Percentiles rank a stretch among this genome's conserved stretches.
These are phyloP conservation scores for Trichopus zeylanicus DNA, from an alignment of 116 monocot species.

Conservation along the genomic window DNA sequence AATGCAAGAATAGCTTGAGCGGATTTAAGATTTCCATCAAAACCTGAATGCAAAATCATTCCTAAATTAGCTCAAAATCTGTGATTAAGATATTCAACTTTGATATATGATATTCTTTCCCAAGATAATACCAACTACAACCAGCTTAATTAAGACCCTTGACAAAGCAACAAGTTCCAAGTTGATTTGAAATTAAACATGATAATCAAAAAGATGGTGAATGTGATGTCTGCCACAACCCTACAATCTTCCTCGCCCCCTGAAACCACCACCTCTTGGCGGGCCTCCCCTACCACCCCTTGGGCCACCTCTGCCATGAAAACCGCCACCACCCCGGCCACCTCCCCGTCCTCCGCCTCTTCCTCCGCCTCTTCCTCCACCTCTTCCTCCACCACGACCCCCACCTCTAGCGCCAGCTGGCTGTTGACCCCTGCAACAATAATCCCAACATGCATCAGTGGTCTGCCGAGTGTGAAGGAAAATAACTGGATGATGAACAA, in stretches of 20 bases:
- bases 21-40: too few relatives aligned
- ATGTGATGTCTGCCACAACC: background rate
- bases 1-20: too few relatives aligned
- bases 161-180: too few relatives aligned
- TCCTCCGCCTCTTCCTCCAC: slow-evolving; percentile 33
- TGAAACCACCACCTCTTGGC: slow-evolving; percentile 23
- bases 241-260: slow-evolving; percentile 46
- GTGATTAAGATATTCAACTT: too few relatives aligned
- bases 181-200: too few relatives aligned
- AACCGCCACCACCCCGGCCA: slow-evolving; percentile 22
- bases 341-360: slow-evolving; percentile 40
- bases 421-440: slow-evolving; percentile 18
- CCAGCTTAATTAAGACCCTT: too few relatives aligned
- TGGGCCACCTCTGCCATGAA: slow-evolving; percentile 19
- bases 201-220: background rate
- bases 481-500: background rate
- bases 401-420: slow-evolving; percentile 26
- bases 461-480: too few relatives aligned
- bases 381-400: slow-evolving; percentile 23
- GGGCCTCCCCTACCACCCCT: slow-evolving; percentile 30
- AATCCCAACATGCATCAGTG: background rate
- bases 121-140: too few relatives aligned
- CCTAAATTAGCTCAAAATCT: too few relatives aligned
- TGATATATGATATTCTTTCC: too few relatives aligned
- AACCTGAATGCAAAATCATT: too few relatives aligned